Base-by-base conservation (phyloP, 768 basidiomycete genomes). In the Podaxis rugospora region DNA sequence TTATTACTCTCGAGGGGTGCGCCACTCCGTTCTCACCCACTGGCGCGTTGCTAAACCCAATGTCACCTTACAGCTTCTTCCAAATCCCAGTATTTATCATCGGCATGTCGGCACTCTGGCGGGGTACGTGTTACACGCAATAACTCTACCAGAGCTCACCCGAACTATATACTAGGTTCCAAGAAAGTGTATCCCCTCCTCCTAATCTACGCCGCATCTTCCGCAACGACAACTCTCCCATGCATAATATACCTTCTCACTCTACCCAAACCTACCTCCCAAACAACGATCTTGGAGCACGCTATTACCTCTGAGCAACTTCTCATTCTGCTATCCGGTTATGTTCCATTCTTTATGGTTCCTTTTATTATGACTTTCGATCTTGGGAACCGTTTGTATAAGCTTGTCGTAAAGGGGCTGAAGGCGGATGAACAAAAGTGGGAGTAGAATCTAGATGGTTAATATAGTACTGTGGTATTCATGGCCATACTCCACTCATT, bases 81-180 rank as follows among this genome's bases (percentile, higher is more conserved):
- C 92, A 93, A 68, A 72, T 93, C 0, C 93, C 93, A 0, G 80
- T 87, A 0, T 93, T 93, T 68, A 65, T 92, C 47, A 61, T 93
- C n/a, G 90, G 88, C 11, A 78, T 83, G 49, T 74, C 74, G 13
- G 85, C 81, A 0, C 74, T 90, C 11, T 87, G 81, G 78, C 78
- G 75, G 66, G 82, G 89, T 82, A 64, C 36, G 70, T 60, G 25
- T 14, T n/a, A 10, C 2, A 49, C 23, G 1, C 14, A 5, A 44
- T 5, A 32, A 32, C 32, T 32, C 9, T 32, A 32, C 32, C 32
- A 32, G 5, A 6, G 1, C 32, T 32, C 32, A 32, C 32, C 9
- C 7, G 32, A 32, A 9, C 32, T 32, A 32, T 32, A 44, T 44
- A 2, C n/a, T 66, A 88, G 86, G 76, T 59, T 80, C 78, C 1